phyloP scores from a whole-genome alignment of 2,329 filamentous ascomycete genomes.

The Fusarium sp. region DNA sequence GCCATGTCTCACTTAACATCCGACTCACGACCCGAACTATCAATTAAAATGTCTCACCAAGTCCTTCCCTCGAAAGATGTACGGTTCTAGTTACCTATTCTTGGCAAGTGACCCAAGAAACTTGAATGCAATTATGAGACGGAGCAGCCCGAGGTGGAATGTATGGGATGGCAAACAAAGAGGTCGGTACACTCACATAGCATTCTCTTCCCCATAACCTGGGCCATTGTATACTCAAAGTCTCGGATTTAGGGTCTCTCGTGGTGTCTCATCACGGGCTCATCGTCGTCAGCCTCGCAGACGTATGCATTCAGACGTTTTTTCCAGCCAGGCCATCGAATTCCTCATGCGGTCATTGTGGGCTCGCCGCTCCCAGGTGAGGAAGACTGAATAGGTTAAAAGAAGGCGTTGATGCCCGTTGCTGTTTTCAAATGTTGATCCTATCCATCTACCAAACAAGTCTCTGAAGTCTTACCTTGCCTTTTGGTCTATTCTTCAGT shows the following conservation, averaged over 20 bases:
- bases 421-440: slow-evolving; percentile 9
- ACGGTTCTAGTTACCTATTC: background rate
- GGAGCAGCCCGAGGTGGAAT: slow-evolving; percentile 26
- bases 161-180: slow-evolving; percentile 36
- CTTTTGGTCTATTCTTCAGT: slow-evolving; percentile 14
- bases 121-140: slow-evolving; percentile 17
- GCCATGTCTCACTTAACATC: slow-evolving; percentile 32
- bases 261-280: slow-evolving; percentile 38
- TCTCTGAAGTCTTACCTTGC: background rate
- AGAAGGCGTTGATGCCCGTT: slow-evolving; percentile 16
- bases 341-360: slow-evolving; percentile 33
- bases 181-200: slow-evolving; percentile 8
- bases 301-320: slow-evolving; percentile 35
- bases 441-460: background rate
- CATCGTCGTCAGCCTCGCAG: slow-evolving; percentile 21
- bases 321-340: slow-evolving; percentile 30
- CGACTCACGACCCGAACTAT: slow-evolving; percentile 26
- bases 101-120: slow-evolving; percentile 10
- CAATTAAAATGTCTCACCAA: slow-evolving; percentile 26
- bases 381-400: slow-evolving; percentile 34
- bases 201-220: slow-evolving; percentile 29
- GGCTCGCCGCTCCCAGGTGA: slow-evolving; percentile 16
- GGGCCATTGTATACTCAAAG: background rate
- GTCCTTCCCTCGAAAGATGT: background rate
- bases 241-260: background rate